phyloP scores from a whole-genome alignment of 179 eudicot genomes.

The Silene noctiflora region DNA sequence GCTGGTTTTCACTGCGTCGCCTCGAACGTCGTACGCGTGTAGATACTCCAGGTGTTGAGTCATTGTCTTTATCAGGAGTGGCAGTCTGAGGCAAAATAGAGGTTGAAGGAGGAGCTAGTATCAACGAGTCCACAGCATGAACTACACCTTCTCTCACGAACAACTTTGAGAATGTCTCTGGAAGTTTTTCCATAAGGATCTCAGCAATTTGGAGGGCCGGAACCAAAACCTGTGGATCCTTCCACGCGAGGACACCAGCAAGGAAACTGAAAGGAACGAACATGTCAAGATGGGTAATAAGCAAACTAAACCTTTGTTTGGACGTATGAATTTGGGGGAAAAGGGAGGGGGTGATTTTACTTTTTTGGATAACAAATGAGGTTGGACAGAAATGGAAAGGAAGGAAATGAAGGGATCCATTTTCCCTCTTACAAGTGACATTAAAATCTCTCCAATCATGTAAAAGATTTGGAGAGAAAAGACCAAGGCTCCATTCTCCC shows the following conservation, averaged over 20 bases:
- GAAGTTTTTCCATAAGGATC: slow-evolving; percentile 93
- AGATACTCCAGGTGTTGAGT: slow-evolving; percentile 60
- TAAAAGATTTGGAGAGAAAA: not conserved
- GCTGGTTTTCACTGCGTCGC: slow-evolving; percentile 65
- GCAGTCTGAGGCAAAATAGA: slow-evolving; percentile 44
- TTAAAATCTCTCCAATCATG: not conserved
- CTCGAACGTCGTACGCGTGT: slow-evolving; percentile 80
- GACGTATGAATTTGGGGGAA: not conserved
- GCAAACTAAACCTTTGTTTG: not conserved
- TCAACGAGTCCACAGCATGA: slow-evolving; percentile 89
- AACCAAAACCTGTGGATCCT: slow-evolving; percentile 93
- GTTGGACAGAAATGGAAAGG: not conserved
- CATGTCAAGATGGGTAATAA: not conserved
- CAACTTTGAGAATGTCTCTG: slow-evolving; percentile 86
- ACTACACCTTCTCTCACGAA: slow-evolving; percentile 97
- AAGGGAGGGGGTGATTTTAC: not conserved
- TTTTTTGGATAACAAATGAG: too few species aligned
- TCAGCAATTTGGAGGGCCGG: slow-evolving; percentile 97
- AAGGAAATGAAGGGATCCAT: not conserved
- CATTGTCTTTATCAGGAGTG: slow-evolving; percentile 61
- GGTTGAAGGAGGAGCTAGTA: slow-evolving; percentile 42
- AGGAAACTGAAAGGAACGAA: slow-evolving; percentile 54
- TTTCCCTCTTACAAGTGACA: not conserved
- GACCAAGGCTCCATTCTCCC: not conserved
- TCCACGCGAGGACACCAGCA: slow-evolving; percentile 97